These are phyloP conservation scores for Endocladia muricata DNA, from an alignment of 31 red algal species.

Conservation along the genomic window DNA sequence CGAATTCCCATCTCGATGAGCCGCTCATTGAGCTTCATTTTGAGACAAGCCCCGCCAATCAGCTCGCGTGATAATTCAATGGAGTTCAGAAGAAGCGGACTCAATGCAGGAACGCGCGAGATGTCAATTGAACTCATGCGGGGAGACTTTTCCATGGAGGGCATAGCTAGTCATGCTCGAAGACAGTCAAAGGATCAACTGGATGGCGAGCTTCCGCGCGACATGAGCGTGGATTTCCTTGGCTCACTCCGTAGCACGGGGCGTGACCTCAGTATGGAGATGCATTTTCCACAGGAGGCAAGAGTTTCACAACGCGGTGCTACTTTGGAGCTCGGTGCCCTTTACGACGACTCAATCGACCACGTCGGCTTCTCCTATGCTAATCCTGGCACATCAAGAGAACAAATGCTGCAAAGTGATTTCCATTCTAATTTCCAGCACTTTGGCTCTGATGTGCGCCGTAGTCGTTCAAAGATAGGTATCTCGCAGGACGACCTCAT, in stretches of 20 bases:
- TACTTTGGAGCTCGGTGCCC: constrained; percentile 34
- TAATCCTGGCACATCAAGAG: not conserved
- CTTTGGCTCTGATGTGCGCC: constrained; percentile 7
- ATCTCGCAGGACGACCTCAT: constrained; percentile 54
- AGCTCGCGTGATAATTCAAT: constrained; percentile 59
- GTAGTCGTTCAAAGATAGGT: constrained; percentile 32
- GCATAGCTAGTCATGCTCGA: not conserved
- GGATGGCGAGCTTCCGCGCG: constrained; percentile 29
- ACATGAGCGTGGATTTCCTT: constrained; percentile 71
- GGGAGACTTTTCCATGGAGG: constrained; percentile 62
- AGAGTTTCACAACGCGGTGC: constrained; percentile 9
- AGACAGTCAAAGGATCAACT: constrained; percentile 10
- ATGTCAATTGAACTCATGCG: constrained; percentile 59
- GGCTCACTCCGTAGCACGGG: constrained; percentile 39
- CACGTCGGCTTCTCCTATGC: constrained; percentile 25
- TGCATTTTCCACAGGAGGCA: constrained; percentile 27
- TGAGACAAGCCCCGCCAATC: constrained; percentile 19
- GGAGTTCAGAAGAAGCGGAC: constrained; percentile 51
- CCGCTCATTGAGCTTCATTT: constrained; percentile 55
- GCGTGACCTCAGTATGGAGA: constrained; percentile 63
- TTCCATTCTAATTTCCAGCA: too few relatives aligned
- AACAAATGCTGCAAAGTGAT: too few relatives aligned
- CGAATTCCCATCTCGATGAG: constrained; percentile 37
- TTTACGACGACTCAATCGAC: constrained; percentile 53
- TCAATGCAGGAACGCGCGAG: constrained; percentile 24